Evolutionary conservation across 1,139 yeast genomes (phyloP), one percentile per base, ranked within the genome.

Genomic region (Diutina pseudorugosa): DNA sequence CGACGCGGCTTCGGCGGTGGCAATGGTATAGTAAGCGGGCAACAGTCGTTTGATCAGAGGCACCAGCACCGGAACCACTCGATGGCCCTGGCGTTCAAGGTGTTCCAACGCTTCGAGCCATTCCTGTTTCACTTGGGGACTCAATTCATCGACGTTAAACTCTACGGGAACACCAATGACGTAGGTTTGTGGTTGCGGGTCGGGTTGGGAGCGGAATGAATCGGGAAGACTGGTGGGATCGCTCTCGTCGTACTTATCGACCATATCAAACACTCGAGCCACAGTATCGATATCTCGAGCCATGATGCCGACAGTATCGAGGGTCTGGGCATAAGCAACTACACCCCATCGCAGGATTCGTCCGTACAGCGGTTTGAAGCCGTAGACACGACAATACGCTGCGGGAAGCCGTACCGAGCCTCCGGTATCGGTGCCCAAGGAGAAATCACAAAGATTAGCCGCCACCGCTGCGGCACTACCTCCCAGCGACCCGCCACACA

Each of bases 391-490:
- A 60, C 95, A 85, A 65, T 85, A 88, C 21, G 95, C 83, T 1
- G 96, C 95, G 0, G 99, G 99, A 21, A 86, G 71, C 55, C 99
- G 72, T 0, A 93, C 89, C 0, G 97, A 89, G 0, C 99, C 99
- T 3, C 99, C 99, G 0, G 99, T 93, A 61, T 93, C 99, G 0
- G 98, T 87, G 0, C 98, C 99, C 47, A 94, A 66, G 1, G 71
- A 58, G 57, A 83, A 82, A 61, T 85, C 87, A 30, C 82, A 85
- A 58, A 82, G 62, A 0, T 70, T 82, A 0, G 83, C 79, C 1
- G 91, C 83, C 1, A 91, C 96, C 0, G 95, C 86, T 1, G 96
- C 96, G 0, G 98, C 98, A 51, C 95, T 80, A 0, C 98, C 98
- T 11, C 98, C 97, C 3, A 96, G 88, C 0, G 97, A 90, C 0